phyloP scores from a whole-genome alignment of 192 early-diverging fungal species.

The Dissophora globulifera region DNA sequence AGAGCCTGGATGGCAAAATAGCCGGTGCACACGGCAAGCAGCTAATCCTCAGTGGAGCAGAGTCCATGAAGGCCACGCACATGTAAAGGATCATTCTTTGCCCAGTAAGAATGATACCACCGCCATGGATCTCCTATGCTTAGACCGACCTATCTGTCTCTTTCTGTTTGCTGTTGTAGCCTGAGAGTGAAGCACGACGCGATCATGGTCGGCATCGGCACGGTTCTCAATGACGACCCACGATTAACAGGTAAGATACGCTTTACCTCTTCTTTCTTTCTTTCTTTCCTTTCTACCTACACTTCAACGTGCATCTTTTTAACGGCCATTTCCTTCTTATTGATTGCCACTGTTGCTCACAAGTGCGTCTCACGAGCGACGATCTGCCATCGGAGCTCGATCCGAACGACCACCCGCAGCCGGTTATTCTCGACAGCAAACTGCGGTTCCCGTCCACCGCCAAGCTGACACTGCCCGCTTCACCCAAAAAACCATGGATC shows the following conservation, averaged over 20 bases:
- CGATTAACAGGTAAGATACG: constrained; percentile 64
- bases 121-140: too few species aligned
- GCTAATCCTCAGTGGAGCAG: constrained; percentile 75
- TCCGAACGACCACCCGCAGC: constrained; percentile 69
- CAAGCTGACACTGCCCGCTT: constrained; percentile 59
- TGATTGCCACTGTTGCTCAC: too few species aligned
- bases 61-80: constrained; percentile 87
- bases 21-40: constrained; percentile 62
- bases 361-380: constrained; percentile 23
- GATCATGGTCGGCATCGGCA: constrained; percentile 89
- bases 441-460: constrained; percentile 70
- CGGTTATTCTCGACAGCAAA: constrained; percentile 81
- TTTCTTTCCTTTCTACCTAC: too few species aligned
- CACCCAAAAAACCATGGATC: constrained; percentile 67
- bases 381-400: constrained; percentile 11
- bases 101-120: too few species aligned
- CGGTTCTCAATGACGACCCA: constrained; percentile 84
- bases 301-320: too few species aligned
- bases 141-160: too few species aligned
- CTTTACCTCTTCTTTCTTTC: background rate
- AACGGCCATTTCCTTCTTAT: too few species aligned
- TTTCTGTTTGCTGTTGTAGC: too few species aligned
- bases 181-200: constrained; percentile 79
- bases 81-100: too few species aligned
- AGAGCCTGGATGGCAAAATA: constrained; percentile 90